Conservation (phyloP, 164 flowering plant species). For the Chimonanthus praecox region DNA sequence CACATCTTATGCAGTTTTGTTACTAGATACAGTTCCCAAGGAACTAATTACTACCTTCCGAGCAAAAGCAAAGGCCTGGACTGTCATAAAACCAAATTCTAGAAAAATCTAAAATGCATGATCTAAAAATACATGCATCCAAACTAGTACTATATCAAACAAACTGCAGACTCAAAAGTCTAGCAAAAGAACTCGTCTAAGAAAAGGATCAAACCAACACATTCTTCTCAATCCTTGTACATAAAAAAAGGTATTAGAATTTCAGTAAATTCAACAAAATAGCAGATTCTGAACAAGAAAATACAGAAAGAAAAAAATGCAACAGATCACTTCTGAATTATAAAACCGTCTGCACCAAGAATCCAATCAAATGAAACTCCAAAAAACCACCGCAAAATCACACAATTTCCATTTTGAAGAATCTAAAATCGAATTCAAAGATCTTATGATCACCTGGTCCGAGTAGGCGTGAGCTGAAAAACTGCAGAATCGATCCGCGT, state of each 20-base stretch:
- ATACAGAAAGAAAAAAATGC: background rate
- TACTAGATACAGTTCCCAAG: too few relatives aligned
- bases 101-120: too few relatives aligned
- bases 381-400: constrained; percentile 1
- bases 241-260: too few relatives aligned
- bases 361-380: constrained; percentile 2
- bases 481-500: constrained; percentile 71
- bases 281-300: background rate
- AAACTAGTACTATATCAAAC: too few relatives aligned
- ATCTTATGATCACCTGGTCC: constrained; percentile 63
- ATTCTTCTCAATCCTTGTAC: background rate
- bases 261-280: background rate
- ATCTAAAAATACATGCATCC: too few relatives aligned
- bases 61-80: too few relatives aligned
- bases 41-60: too few relatives aligned
- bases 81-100: too few relatives aligned
- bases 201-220: background rate
- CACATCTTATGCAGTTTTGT: too few relatives aligned
- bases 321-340: background rate
- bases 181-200: too few relatives aligned
- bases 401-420: background rate
- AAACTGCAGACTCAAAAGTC: too few relatives aligned
- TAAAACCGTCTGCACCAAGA: background rate
- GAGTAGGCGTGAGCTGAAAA: constrained; percentile 97
- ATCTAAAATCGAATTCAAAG: background rate